These are phyloP conservation scores for Fusarium sororula DNA, from an alignment of 2,329 filamentous ascomycete genomes.

Conservation along the genomic window DNA sequence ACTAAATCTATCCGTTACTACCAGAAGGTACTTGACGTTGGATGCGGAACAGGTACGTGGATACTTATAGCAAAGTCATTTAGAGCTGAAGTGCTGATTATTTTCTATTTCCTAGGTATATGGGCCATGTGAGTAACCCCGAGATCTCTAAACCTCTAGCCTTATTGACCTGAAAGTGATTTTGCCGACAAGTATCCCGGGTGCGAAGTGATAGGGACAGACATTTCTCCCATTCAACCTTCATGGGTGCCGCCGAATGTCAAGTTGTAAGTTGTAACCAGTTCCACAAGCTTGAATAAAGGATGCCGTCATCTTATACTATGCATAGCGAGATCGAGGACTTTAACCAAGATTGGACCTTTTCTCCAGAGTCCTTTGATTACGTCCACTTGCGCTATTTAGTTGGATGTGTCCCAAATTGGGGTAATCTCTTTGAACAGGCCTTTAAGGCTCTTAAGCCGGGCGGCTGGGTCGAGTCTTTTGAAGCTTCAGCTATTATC, in stretches of 20 bases:
- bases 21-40: conserved; percentile 16
- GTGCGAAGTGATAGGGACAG: conserved; percentile 29
- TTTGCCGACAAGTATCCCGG: conserved; percentile 30
- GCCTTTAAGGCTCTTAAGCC: conserved; percentile 24
- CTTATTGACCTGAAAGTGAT: conserved; percentile 4
- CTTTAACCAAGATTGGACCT: conserved; percentile 34
- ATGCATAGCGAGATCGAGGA: conserved; percentile 25
- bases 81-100: not conserved
- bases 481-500: conserved; percentile 23
- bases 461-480: conserved; percentile 23
- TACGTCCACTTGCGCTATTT: conserved; percentile 31
- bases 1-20: not conserved
- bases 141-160: rapidly evolving
- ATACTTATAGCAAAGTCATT: not conserved
- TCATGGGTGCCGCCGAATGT: conserved; percentile 29
- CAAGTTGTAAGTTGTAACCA: conserved; percentile 6
- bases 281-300: not conserved
- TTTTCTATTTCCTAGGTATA: not conserved
- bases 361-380: conserved; percentile 19
- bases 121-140: conserved; percentile 24
- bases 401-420: conserved; percentile 28
- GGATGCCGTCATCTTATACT: not conserved
- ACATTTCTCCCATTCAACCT: conserved; percentile 31
- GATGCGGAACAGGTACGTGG: conserved; percentile 16
- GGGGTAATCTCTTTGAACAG: conserved; percentile 10